These are phyloP conservation scores for Sclerotinia glacialis DNA, from an alignment of 2,329 filamentous ascomycete genomes.

Conservation along the genomic window DNA sequence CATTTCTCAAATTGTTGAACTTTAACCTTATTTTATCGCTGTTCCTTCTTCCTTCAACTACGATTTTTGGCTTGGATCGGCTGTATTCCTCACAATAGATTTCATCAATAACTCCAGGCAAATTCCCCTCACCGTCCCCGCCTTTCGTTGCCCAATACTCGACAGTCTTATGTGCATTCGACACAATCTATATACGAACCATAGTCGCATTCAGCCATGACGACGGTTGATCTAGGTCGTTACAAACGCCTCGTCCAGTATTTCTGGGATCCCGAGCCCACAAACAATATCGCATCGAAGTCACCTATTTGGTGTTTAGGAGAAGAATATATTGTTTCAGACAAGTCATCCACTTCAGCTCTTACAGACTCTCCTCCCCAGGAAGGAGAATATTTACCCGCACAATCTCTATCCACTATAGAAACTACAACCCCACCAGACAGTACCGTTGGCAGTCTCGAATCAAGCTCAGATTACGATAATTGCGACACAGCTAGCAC, in stretches of 20 bases:
- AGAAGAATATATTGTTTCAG: conserved; percentile 48
- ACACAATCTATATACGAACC: background rate
- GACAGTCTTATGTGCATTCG: conserved; percentile 16
- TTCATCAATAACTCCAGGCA: background rate
- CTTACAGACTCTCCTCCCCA: conserved; percentile 24
- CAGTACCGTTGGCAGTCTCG: conserved; percentile 36
- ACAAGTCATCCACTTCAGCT: conserved; percentile 23
- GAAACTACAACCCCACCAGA: conserved; percentile 37
- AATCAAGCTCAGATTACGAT: conserved; percentile 33
- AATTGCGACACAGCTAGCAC: conserved; percentile 30
- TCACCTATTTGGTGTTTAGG: conserved; percentile 83
- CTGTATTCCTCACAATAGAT: background rate
- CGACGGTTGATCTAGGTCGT: conserved; percentile 70
- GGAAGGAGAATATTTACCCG: conserved; percentile 21
- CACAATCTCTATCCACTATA: conserved; percentile 18
- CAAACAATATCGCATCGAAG: conserved; percentile 67
- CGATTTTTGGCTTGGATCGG: background rate
- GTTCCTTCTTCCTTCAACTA: background rate
- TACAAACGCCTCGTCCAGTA: conserved; percentile 82
- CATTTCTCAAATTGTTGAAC: background rate
- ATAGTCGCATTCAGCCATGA: conserved; percentile 43
- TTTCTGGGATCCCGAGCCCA: conserved; percentile 87
- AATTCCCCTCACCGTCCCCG: conserved; percentile 4
- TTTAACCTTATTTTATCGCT: background rate
- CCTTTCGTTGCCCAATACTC: background rate